phyloP scores from a whole-genome alignment of 2,329 filamentous ascomycete species.

The Calonectria honghensis region DNA sequence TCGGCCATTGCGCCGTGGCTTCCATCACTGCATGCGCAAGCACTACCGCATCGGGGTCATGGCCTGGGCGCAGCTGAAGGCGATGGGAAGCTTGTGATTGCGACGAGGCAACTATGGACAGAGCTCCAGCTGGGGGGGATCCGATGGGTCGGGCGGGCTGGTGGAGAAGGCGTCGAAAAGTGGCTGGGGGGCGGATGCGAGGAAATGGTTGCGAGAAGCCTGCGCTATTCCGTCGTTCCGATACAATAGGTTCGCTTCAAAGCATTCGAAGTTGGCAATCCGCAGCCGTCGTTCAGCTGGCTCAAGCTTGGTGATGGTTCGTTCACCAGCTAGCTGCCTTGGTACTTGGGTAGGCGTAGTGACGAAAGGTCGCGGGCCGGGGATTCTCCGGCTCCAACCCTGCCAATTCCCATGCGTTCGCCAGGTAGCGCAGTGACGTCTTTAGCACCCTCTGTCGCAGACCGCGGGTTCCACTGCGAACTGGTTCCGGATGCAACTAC shows the following conservation, averaged over 20 bases:
- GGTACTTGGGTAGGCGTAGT: conserved; percentile 44
- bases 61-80: conserved; percentile 49
- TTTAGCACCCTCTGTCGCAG: conserved; percentile 41
- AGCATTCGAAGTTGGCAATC: conserved; percentile 39
- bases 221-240: conserved; percentile 15
- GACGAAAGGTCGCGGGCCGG: conserved; percentile 51
- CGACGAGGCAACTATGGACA: conserved; percentile 47
- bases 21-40: conserved; percentile 62
- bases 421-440: conserved; percentile 52
- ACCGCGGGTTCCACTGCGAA: conserved; percentile 32
- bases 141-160: conserved; percentile 12
- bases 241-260: background rate
- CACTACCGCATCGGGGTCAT: conserved; percentile 54
- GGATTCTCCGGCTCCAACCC: conserved; percentile 52
- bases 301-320: conserved; percentile 53
- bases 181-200: conserved; percentile 20
- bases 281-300: conserved; percentile 46
- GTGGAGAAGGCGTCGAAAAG: background rate
- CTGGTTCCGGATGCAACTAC: conserved; percentile 39
- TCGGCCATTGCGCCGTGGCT: conserved; percentile 68
- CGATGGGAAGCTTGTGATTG: conserved; percentile 44
- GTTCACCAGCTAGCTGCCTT: conserved; percentile 43
- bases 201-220: background rate
- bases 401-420: conserved; percentile 13
- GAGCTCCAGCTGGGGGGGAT: conserved; percentile 49